Evolutionary conservation across 2,329 filamentous ascomycete genomes (phyloP), one percentile per base, ranked within the genome.

Genomic region (Nannizzia gypsea): DNA sequence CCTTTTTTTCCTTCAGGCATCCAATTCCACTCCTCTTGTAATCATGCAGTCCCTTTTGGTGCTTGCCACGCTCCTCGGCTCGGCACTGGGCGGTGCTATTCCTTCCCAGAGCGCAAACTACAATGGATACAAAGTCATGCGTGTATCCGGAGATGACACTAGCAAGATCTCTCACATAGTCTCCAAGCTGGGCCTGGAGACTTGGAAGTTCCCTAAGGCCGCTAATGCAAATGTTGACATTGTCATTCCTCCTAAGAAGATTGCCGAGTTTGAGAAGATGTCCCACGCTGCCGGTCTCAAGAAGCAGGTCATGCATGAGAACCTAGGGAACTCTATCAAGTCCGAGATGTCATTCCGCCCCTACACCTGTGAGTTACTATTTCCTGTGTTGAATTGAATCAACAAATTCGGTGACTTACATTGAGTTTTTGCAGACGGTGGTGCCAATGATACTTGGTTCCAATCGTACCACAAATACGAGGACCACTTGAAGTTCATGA

Each of bases 401-500:
- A 31, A 17, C 15, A 6, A 11, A n/a, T 6, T 24, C 24, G 34
- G 11, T 54, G 13, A 15, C 48, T 54, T 17, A 54, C 48, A 9
- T 17, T 54, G 31, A 31, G 20, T 34, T 17, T 24, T 22, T 55
- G 11, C 17, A 66, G 65, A 64, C 40, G 63, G 63, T 20, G 60
- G 65, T n/a, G 66, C 66, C 15, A 67, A 71, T 59, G 50, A 72
- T 20, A 72, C 75, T 3, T 83, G 79, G 78, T 83, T 81, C 68
- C 73, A 78, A 58, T 70, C 73, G 15, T 83, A 83, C 63, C 81
- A 83, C 61, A 58, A 74, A 1, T 83, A 81, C 63, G 72, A 72
- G 1, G 80, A 82, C 64, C 81, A 83, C 63, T 57, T 80, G 24
- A 66, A 71, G 36, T 83, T 76, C 65, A 73, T 80, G 65, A 70